phyloP scores from a whole-genome alignment of 345 rosid species.

The Heritiera fomes region DNA sequence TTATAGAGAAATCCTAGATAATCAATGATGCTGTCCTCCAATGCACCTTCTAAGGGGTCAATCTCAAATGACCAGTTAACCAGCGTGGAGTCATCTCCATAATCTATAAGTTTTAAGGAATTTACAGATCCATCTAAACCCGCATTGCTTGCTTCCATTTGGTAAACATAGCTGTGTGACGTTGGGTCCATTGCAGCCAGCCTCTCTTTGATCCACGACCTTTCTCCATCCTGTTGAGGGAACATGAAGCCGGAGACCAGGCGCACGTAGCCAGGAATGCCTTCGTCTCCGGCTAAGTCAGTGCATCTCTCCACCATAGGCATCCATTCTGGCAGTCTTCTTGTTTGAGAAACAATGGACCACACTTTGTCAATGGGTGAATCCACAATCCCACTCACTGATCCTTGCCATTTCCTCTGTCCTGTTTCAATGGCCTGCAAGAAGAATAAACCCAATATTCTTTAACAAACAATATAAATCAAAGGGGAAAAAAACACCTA shows the following conservation, averaged over 20 bases:
- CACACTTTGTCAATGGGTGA: constrained; percentile 48
- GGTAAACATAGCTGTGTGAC: constrained; percentile 39
- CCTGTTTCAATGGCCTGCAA: constrained; percentile 32
- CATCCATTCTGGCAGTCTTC: constrained; percentile 51
- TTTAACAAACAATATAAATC: too few relatives aligned
- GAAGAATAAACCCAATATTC: background rate
- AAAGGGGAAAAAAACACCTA: background rate
- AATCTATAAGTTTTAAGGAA: constrained; percentile 41
- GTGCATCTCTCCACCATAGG: constrained; percentile 59
- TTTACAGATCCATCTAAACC: constrained; percentile 55
- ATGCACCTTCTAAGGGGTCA: constrained; percentile 42
- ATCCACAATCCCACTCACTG: constrained; percentile 45
- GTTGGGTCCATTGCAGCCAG: constrained; percentile 44
- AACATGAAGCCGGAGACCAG: constrained; percentile 61
- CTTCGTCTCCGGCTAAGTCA: constrained; percentile 45
- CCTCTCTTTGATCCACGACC: constrained; percentile 65
- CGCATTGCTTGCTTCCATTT: constrained; percentile 54
- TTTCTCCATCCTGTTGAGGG: constrained; percentile 51
- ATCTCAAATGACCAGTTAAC: constrained; percentile 52
- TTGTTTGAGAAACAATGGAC: constrained; percentile 47
- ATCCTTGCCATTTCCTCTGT: constrained; percentile 47
- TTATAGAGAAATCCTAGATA: constrained; percentile 53
- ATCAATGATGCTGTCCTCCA: constrained; percentile 43
- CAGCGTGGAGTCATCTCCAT: constrained; percentile 39
- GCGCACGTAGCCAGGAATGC: constrained; percentile 45